These are phyloP conservation scores for Vitis hybrid DNA, from an alignment of 177 flowering plant species.

Conservation along the genomic window DNA sequence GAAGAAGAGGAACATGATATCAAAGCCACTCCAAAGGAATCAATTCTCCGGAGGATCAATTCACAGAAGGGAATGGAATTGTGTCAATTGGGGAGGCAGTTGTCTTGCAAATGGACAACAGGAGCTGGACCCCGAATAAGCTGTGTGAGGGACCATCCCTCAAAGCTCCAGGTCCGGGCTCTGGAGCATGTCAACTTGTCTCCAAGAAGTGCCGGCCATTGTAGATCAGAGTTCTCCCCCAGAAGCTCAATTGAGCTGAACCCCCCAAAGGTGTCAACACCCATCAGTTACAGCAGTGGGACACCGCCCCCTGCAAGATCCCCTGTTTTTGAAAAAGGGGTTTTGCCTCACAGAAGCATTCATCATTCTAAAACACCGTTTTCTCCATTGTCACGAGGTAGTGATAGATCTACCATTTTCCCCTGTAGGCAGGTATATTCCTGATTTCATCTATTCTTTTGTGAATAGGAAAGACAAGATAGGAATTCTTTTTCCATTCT, in stretches of 20 bases:
- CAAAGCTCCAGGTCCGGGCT: conserved; percentile 48
- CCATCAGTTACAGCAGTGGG: background rate
- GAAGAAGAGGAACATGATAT: conserved; percentile 20
- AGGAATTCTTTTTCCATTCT: conserved; percentile 27
- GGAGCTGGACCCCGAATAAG: conserved; percentile 65
- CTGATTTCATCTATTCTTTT: conserved; percentile 23
- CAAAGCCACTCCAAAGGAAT: conserved; percentile 33
- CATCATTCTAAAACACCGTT: conserved; percentile 8
- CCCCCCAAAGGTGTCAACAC: conserved; percentile 9
- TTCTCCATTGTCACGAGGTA: conserved; percentile 15
- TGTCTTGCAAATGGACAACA: conserved; percentile 57
- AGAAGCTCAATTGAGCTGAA: conserved; percentile 6
- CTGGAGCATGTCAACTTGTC: conserved; percentile 57
- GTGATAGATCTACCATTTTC: background rate
- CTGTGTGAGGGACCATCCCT: conserved; percentile 58
- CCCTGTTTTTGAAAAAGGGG: background rate
- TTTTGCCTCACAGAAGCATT: background rate
- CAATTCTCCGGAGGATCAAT: conserved; percentile 39
- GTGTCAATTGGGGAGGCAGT: conserved; percentile 48
- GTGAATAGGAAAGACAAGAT: conserved; percentile 32
- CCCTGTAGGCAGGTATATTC: background rate
- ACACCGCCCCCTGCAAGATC: background rate
- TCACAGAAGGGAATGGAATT: conserved; percentile 43
- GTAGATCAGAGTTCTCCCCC: conserved; percentile 22
- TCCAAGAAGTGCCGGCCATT: conserved; percentile 35